Evolutionary conservation across 1,139 yeast genomes (phyloP).

Genomic region (Taphrina pruni): DNA sequence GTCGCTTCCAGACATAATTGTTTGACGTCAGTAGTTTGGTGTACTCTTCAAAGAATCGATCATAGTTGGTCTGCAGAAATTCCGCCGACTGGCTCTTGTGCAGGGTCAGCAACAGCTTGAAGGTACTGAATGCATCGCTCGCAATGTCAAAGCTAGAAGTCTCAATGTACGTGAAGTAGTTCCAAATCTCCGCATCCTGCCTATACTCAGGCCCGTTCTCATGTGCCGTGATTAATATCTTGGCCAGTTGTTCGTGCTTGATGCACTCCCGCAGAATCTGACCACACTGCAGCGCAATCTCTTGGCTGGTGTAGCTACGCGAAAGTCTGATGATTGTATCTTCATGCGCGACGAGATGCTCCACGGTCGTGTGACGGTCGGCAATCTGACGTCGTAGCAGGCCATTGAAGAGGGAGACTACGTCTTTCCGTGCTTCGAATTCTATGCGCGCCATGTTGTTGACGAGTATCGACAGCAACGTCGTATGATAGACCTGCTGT

Average conservation of each 20-base stretch:
- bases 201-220: constrained; percentile 6
- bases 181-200: constrained; percentile 67
- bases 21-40: constrained; percentile 61
- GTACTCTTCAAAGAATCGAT: constrained; percentile 39
- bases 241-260: constrained; percentile 73
- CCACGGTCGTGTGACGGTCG: constrained; percentile 82
- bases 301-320: constrained; percentile 62
- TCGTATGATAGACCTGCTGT: constrained; percentile 76
- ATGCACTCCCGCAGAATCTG: constrained; percentile 83
- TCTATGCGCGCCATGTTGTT: constrained; percentile 68
- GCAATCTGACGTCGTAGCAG: constrained; percentile 81
- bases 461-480: constrained; percentile 67
- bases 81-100: constrained; percentile 74
- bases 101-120: constrained; percentile 59
- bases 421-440: constrained; percentile 89
- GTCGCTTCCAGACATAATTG: constrained; percentile 91
- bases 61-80: constrained; percentile 58
- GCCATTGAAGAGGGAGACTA: constrained; percentile 71
- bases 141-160: constrained; percentile 83
- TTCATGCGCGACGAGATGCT: constrained; percentile 72
- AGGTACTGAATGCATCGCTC: constrained; percentile 82
- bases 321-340: constrained; percentile 67
- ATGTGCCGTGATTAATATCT: constrained; percentile 56
- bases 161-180: constrained; percentile 77
- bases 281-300: constrained; percentile 76